These are phyloP conservation scores for Nakazawaea anatomiae DNA, from an alignment of 805 yeast species.

Conservation along the genomic window DNA sequence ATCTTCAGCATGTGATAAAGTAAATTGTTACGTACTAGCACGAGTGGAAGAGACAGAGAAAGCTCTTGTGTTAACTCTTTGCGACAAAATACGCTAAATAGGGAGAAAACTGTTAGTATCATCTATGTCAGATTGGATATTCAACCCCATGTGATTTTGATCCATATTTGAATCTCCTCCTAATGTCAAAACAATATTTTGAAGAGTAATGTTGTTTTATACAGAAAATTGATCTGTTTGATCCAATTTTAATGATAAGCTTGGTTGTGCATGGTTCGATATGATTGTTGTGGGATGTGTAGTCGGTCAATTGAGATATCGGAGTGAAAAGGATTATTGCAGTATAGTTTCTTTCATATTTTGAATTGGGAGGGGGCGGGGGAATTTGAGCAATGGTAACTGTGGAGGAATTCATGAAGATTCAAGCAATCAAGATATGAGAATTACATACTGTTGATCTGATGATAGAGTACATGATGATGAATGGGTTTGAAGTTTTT, in stretches of 20 bases:
- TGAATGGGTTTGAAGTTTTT: background rate
- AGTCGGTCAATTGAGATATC: background rate
- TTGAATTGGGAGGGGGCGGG: background rate
- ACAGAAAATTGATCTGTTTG: too few species aligned
- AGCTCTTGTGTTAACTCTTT: slow-evolving; percentile 25
- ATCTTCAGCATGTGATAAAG: background rate
- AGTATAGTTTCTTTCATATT: background rate
- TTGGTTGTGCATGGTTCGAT: slow-evolving; percentile 9
- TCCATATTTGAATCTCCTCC: too few species aligned
- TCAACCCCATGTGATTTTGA: too few species aligned
- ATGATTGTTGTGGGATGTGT: background rate
- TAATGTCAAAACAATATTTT: too few species aligned
- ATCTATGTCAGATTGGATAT: too few species aligned
- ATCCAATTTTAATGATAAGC: too few species aligned
- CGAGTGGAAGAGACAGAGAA: slow-evolving; percentile 29
- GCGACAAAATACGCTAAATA: slow-evolving; percentile 15
- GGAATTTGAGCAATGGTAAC: background rate
- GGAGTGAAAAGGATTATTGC: background rate
- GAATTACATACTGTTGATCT: slow-evolving; percentile 13
- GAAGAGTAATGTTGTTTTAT: too few species aligned
- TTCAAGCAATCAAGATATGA: too few species aligned
- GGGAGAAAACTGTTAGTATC: background rate
- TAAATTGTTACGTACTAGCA: slow-evolving; percentile 17
- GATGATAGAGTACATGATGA: slow-evolving; percentile 11
- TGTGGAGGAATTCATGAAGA: background rate